phyloP scores from a whole-genome alignment of 148 eudicot genomes.

The Rheum nobile region DNA sequence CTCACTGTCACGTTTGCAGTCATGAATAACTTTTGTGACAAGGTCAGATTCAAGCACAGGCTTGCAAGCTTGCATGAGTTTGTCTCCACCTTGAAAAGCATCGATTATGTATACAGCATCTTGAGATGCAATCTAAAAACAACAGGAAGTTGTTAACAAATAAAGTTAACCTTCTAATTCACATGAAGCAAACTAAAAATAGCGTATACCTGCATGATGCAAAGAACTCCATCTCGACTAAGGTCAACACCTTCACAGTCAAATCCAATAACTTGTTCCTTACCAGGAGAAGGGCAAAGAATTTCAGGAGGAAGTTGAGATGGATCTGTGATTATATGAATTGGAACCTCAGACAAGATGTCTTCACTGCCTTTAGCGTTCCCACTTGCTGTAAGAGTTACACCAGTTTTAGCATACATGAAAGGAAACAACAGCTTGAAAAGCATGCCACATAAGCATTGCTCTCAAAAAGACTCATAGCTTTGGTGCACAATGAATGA shows the following conservation, averaged over 20 bases:
- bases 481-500: not conserved
- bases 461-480: not conserved
- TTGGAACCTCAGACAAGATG: conserved; percentile 30
- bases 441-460: not conserved
- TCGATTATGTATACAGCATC: conserved; percentile 91
- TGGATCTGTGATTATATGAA: conserved; percentile 66
- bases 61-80: conserved; percentile 83
- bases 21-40: conserved; percentile 94
- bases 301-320: conserved; percentile 83
- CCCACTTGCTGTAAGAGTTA: not conserved
- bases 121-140: conserved; percentile 73
- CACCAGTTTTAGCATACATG: not conserved
- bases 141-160: not conserved
- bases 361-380: not conserved
- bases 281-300: conserved; percentile 53
- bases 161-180: not conserved
- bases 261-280: conserved; percentile 64
- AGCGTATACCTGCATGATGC: conserved; percentile 74
- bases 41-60: conserved; percentile 84
- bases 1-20: conserved; percentile 99
- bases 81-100: conserved; percentile 72
- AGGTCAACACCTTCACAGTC: conserved; percentile 99
- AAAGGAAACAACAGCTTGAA: not conserved
- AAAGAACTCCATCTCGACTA: conserved; percentile 75
- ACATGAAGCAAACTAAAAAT: not conserved